Conservation (phyloP, 441 rosid species). For the Gossypium schwendimanii region DNA sequence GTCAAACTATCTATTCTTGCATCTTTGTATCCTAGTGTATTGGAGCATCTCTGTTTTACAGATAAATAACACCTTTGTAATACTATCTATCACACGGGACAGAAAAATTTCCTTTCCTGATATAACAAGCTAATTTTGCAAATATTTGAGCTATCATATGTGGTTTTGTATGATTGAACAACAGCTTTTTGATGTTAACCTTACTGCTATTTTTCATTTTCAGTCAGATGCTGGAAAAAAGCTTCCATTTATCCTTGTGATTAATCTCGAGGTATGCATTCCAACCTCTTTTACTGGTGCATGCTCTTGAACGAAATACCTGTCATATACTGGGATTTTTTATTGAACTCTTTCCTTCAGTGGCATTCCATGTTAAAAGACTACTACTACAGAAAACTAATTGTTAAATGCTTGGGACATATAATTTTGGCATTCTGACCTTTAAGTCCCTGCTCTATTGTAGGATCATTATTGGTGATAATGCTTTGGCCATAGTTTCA, state of each 20-base stretch:
- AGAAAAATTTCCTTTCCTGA: not conserved
- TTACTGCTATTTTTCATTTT: slow-evolving; percentile 21
- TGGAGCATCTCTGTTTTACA: not conserved
- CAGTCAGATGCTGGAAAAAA: slow-evolving; percentile 92
- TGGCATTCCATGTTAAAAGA: not conserved
- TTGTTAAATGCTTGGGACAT: not conserved
- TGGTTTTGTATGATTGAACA: not conserved
- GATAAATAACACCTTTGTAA: not conserved
- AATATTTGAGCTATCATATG: not conserved
- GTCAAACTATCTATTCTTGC: slow-evolving; percentile 1
- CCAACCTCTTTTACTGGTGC: not conserved
- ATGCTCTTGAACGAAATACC: not conserved
- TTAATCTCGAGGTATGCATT: slow-evolving; percentile 74
- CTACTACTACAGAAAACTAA: not conserved
- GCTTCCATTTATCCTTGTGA: slow-evolving; percentile 81
- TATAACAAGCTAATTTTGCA: slow-evolving; percentile 4
- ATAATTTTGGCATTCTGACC: not conserved
- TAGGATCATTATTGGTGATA: not conserved
- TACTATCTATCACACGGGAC: not conserved
- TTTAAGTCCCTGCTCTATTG: not conserved
- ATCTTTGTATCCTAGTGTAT: not conserved
- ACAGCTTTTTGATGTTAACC: slow-evolving; percentile 3
- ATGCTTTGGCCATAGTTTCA: not conserved
- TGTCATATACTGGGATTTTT: not conserved
- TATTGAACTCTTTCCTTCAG: not conserved